Base-by-base conservation (phyloP, 495 filamentous ascomycete species). In the Parathielavia hyrcaniae region DNA sequence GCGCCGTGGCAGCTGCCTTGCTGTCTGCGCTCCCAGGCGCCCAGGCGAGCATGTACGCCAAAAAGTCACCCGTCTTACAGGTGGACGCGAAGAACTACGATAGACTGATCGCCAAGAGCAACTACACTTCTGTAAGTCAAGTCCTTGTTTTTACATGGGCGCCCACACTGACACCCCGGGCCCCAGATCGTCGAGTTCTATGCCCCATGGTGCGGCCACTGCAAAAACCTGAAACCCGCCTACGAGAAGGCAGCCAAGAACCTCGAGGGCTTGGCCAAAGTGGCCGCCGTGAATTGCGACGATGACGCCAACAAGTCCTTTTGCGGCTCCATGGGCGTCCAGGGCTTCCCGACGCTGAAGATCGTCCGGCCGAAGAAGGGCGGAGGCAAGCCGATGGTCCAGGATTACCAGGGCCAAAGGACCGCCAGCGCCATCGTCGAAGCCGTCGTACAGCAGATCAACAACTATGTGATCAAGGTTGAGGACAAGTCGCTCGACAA, bases 321-420 rank as follows among this genome's bases (percentile, higher is more conserved):
- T 64, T 99, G 93, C 71, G 83, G 88, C 40, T 72, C 76, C 51
- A 89, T 97, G 84, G 93, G 92, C 47, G 85, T 99, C 22, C 81
- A 96, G 74, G 93, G 93, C 43, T 99, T 97, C 77, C 93, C 93
- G 2, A 97, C 93, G 1, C 77, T 99, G 54, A 99, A 99, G 79
- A 92, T 96, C 57, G 82, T 97, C 61, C 84, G 83, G 41, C 95
- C 93, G 0, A 83, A 83, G 50, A 92, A 91, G 71, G 75, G 82
- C 17, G 71, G 71, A 40, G 88, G 90, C 51, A 89, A 86, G 68
- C 92, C 95, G 1, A 77, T 79, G 30, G 86, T 97, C 5, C 91
- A 97, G 71, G 95, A 99, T 70, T 99, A 99, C 73, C 81, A 93
- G 56, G 92, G 95, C 10, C 74, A 77, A 14, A 81, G 93, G 58